These are phyloP conservation scores for Pedinophyceae sp. DNA, from an alignment of 139 green algal species.

Conservation along the genomic window DNA sequence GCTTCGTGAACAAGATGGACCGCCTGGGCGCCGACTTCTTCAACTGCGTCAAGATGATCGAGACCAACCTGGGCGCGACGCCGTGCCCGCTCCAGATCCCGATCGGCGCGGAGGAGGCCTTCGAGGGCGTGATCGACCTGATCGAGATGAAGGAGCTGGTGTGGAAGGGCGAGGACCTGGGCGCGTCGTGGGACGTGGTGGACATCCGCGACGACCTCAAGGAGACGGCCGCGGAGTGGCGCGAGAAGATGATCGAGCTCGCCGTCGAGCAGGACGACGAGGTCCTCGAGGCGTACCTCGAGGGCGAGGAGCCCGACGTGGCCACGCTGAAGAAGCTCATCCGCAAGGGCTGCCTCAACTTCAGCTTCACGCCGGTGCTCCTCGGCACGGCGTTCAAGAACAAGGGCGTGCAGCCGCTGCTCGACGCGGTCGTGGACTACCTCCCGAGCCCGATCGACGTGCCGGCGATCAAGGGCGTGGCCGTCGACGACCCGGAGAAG, in stretches of 20 bases:
- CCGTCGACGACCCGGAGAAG: slow-evolving; percentile 44
- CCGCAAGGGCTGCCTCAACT: slow-evolving; percentile 70
- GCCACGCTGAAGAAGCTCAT: slow-evolving; percentile 69
- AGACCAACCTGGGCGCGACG: slow-evolving; percentile 74
- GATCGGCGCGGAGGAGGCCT: slow-evolving; percentile 83
- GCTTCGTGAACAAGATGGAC: slow-evolving; percentile 99
- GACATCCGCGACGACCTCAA: slow-evolving; percentile 80
- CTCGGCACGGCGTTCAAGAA: slow-evolving; percentile 99
- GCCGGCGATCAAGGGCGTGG: slow-evolving; percentile 31
- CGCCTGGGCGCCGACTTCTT: slow-evolving; percentile 92
- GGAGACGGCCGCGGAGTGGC: slow-evolving; percentile 69
- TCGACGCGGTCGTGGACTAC: slow-evolving; percentile 90
- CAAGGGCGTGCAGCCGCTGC: slow-evolving; percentile 97
- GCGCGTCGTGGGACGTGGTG: slow-evolving; percentile 65
- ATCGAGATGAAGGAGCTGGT: slow-evolving; percentile 91
- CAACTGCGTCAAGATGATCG: slow-evolving; percentile 19
- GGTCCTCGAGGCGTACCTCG: slow-evolving; percentile 58
- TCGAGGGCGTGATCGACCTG: slow-evolving; percentile 89
- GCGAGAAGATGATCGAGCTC: slow-evolving; percentile 74
- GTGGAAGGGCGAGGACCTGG: slow-evolving; percentile 88
- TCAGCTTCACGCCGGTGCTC: slow-evolving; percentile 44
- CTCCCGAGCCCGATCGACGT: slow-evolving; percentile 85
- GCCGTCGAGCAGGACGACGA: slow-evolving; percentile 52
- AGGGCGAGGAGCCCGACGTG: slow-evolving; percentile 73
- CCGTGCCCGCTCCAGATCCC: slow-evolving; percentile 70